Percentiles rank a stretch among this genome's conserved stretches.
These are phyloP conservation scores for Sarocladium oryzae DNA, from an alignment of 2,329 filamentous ascomycete genomes.

Conservation along the genomic window DNA sequence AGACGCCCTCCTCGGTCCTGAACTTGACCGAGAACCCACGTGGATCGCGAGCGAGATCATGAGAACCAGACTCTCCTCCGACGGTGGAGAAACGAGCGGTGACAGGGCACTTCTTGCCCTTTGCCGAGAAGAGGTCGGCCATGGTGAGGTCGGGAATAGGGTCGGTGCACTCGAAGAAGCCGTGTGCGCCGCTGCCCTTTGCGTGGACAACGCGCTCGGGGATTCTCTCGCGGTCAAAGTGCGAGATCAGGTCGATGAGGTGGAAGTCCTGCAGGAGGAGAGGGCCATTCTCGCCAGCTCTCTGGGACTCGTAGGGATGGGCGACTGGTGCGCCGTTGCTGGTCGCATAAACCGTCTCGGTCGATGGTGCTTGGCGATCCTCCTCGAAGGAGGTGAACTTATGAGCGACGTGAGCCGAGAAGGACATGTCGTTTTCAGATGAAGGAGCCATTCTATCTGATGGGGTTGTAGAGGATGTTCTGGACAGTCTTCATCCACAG, in stretches of 20 bases:
- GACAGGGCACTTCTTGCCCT: constrained; percentile 63
- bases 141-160: constrained; percentile 48
- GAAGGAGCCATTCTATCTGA: constrained; percentile 17
- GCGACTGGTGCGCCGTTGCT: constrained; percentile 50
- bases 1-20: constrained; percentile 67
- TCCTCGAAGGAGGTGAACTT: constrained; percentile 32
- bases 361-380: constrained; percentile 31
- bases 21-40: constrained; percentile 70
- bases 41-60: constrained; percentile 66
- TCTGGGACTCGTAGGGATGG: constrained; percentile 51
- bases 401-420: constrained; percentile 28
- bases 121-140: constrained; percentile 46
- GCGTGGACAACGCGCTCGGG: constrained; percentile 57
- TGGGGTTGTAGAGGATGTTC: constrained; percentile 3
- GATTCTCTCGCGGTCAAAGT: constrained; percentile 56
- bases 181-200: constrained; percentile 50
- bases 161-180: constrained; percentile 41
- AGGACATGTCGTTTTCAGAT: constrained; percentile 26
- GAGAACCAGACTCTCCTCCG: constrained; percentile 64
- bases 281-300: constrained; percentile 50
- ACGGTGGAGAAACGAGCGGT: constrained; percentile 69
- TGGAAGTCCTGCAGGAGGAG: constrained; percentile 54
- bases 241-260: constrained; percentile 53
- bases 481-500: constrained; percentile 1
- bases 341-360: constrained; percentile 43